Percentiles rank a stretch among this genome's conserved stretches.
Evolutionary conservation across 257 asterid species (phyloP).

Genomic region (Solanum pimpinellifolium): DNA sequence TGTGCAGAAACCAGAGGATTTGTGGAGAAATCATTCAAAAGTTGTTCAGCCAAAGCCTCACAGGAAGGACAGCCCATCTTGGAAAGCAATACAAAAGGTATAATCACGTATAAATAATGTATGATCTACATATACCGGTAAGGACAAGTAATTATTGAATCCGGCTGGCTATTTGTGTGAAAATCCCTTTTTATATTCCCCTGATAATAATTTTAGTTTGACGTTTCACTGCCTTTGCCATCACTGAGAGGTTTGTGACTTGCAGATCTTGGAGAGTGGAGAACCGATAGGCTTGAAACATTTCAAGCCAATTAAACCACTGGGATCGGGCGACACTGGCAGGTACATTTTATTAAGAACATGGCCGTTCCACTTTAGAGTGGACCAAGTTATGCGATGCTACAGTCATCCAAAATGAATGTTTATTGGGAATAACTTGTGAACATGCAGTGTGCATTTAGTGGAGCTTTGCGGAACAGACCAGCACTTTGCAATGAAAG

Average conservation of each 20-base stretch:
- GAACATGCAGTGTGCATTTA: conserved; percentile 67
- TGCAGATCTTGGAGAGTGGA: conserved; percentile 62
- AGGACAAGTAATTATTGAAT: background rate
- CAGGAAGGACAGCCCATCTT: conserved; percentile 60
- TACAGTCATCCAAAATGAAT: background rate
- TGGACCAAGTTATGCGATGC: background rate
- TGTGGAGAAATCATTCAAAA: conserved; percentile 88
- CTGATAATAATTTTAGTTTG: background rate
- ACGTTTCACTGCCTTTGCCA: background rate
- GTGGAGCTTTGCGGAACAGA: conserved; percentile 87
- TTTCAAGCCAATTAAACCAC: conserved; percentile 84
- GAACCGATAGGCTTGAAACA: conserved; percentile 81
- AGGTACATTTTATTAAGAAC: conserved; percentile 27
- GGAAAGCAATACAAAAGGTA: conserved; percentile 88
- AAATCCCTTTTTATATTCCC: background rate
- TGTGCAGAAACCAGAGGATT: conserved; percentile 94
- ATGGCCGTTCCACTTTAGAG: background rate
- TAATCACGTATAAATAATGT: background rate
- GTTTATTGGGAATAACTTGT: background rate
- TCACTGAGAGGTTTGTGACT: background rate
- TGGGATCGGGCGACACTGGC: conserved; percentile 98
- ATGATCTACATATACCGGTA: background rate
- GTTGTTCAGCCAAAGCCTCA: conserved; percentile 91
- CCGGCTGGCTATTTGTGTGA: background rate
- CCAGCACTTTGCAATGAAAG: conserved; percentile 84